A percentile compares a stretch with the other conserved stretches of the same genome.
phyloP scores from a whole-genome alignment of 1,139 yeast genomes.

The Taphrina pruni region DNA sequence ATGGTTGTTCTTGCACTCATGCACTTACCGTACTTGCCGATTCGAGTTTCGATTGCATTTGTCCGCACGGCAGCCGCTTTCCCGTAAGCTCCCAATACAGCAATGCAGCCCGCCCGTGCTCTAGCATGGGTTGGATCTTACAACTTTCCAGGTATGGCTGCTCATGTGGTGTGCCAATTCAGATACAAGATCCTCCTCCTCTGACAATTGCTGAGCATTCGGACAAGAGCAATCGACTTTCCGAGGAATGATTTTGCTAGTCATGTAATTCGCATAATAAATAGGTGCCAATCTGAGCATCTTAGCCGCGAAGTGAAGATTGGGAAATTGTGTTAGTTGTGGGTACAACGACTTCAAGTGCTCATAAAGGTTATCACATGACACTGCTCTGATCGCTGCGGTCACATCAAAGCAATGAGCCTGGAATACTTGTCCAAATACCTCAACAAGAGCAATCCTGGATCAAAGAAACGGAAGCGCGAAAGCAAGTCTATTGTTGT shows the following conservation, averaged over 20 bases:
- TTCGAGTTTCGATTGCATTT: background rate
- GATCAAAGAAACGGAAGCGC: slow-evolving; percentile 50
- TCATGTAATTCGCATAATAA: no score
- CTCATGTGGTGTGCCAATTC: no score
- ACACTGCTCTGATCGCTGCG: no score
- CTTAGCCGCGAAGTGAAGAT: no score
- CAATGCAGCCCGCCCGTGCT: background rate
- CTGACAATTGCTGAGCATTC: no score
- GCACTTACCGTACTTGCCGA: background rate
- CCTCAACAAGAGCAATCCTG: slow-evolving; percentile 48
- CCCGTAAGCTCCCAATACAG: background rate
- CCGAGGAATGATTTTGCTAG: no score
- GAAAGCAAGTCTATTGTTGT: slow-evolving; percentile 47
- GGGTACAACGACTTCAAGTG: no score
- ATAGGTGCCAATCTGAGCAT: no score
- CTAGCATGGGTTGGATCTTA: background rate
- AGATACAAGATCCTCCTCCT: no score
- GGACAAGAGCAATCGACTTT: no score
- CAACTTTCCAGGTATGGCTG: background rate
- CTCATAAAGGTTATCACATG: no score
- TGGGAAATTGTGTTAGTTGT: no score
- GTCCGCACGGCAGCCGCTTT: slow-evolving; percentile 9
- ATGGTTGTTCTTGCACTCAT: background rate
- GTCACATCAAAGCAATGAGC: slow-evolving; percentile 2
- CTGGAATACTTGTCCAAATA: slow-evolving; percentile 51